Conservation (phyloP, 129 eudicot species). For the carrot (Daucus carota) region DH1_v3.0 NC_030381.2:30884001-30884500, state of each 20-base stretch:
- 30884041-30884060: too few relatives aligned
- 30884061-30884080: too few relatives aligned
- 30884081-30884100: too few relatives aligned
- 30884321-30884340: neutral
- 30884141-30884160: neutral
- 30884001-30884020: neutral
- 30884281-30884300: neutral
- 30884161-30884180: neutral
- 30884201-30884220: neutral
- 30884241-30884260: neutral
- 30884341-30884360: neutral
- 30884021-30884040: too few relatives aligned
- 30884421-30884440: neutral
- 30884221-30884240: neutral
- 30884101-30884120: too few relatives aligned
- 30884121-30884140: too few relatives aligned
- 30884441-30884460: neutral
- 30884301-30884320: neutral
- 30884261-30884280: neutral
- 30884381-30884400: neutral
- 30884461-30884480: too few relatives aligned
- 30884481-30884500: too few relatives aligned
- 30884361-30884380: neutral
- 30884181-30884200: neutral
- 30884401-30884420: neutral